Evolutionary conservation across 306 rosid genomes (phyloP).

Genomic region (Sphenostylis stenocarpa): DNA sequence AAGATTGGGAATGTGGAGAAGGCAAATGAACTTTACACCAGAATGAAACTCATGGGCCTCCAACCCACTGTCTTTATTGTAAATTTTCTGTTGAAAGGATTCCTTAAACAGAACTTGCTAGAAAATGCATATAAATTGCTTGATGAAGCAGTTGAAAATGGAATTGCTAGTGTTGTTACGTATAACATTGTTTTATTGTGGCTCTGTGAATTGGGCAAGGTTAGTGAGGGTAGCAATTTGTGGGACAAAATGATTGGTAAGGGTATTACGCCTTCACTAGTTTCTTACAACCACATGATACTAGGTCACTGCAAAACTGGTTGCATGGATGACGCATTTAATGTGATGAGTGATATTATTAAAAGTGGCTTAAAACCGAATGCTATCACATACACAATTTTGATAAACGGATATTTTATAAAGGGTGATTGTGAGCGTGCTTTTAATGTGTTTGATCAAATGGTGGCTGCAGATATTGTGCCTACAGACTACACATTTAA

Average conservation of each 20-base stretch:
- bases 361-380: slow-evolving; percentile 63
- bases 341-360: slow-evolving; percentile 48
- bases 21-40: slow-evolving; percentile 58
- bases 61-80: slow-evolving; percentile 45
- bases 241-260: slow-evolving; percentile 58
- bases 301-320: slow-evolving; percentile 64
- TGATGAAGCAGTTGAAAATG: slow-evolving; percentile 64
- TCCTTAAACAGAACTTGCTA: slow-evolving; percentile 39
- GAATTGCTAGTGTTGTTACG: slow-evolving; percentile 51
- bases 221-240: slow-evolving; percentile 55
- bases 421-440: slow-evolving; percentile 54
- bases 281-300: slow-evolving; percentile 68
- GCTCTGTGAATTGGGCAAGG: slow-evolving; percentile 52
- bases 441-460: slow-evolving; percentile 51
- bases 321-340: slow-evolving; percentile 50
- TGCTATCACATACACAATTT: slow-evolving; percentile 49
- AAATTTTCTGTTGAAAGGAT: slow-evolving; percentile 52
- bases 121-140: slow-evolving; percentile 55
- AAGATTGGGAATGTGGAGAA: slow-evolving; percentile 60
- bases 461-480: slow-evolving; percentile 55
- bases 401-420: slow-evolving; percentile 62
- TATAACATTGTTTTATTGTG: slow-evolving; percentile 56
- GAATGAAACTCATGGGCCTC: slow-evolving; percentile 58
- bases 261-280: slow-evolving; percentile 53
- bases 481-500: slow-evolving; percentile 54